Percentiles rank a stretch among this genome's conserved stretches.
Conservation (phyloP, 352 stramenopile genomes). For the Phytophthora citricola region DNA sequence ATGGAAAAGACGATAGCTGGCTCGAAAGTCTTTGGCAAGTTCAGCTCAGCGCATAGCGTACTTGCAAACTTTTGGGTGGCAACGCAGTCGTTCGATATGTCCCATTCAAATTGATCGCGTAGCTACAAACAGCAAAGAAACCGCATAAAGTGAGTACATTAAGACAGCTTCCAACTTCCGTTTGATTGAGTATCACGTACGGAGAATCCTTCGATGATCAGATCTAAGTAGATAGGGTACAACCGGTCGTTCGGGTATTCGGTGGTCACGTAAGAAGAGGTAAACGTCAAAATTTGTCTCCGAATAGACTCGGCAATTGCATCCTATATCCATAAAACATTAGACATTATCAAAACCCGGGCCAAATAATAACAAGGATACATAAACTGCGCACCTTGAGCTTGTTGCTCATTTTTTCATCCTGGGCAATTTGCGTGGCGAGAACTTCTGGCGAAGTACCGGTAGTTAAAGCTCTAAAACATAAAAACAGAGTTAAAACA, state of each 20-base stretch:
- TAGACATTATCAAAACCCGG: background rate
- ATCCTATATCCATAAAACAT: conserved; percentile 34
- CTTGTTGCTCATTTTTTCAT: conserved; percentile 62
- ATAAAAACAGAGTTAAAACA: background rate
- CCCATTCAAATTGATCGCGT: conserved; percentile 84
- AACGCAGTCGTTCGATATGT: conserved; percentile 62
- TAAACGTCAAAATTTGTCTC: conserved; percentile 70
- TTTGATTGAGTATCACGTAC: conserved; percentile 38
- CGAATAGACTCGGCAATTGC: conserved; percentile 78
- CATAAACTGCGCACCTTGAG: conserved; percentile 37
- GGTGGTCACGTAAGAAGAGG: conserved; percentile 43
- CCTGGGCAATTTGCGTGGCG: conserved; percentile 61
- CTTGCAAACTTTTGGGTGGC: conserved; percentile 60
- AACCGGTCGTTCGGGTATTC: conserved; percentile 35
- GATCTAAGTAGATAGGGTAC: conserved; percentile 75
- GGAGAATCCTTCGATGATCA: conserved; percentile 70
- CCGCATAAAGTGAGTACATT: background rate
- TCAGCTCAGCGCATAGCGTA: conserved; percentile 65
- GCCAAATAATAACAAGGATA: background rate
- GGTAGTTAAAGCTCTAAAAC: conserved; percentile 30
- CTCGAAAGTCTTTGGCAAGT: conserved; percentile 60
- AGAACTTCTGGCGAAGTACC: conserved; percentile 57
- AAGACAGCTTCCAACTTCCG: background rate
- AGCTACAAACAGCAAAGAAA: conserved; percentile 38
- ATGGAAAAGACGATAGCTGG: conserved; percentile 77